phyloP scores from a whole-genome alignment of 2,329 filamentous ascomycete species.

The Fusarium sp. region DNA sequence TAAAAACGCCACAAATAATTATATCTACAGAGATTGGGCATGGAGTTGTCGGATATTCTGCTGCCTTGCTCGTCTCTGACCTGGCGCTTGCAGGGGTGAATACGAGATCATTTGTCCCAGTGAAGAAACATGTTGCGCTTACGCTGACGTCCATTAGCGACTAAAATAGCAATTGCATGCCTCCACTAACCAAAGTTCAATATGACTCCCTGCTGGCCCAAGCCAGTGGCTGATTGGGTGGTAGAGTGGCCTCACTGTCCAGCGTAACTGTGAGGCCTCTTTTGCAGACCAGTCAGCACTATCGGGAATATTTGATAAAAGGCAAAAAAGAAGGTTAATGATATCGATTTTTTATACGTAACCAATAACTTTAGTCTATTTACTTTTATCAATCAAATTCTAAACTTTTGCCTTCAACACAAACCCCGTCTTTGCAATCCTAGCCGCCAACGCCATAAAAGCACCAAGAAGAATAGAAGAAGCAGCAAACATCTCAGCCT shows the following conservation, averaged over 20 bases:
- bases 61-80: background rate
- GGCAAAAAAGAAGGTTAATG: too few species aligned
- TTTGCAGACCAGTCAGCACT: background rate
- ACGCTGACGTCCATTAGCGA: background rate
- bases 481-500: constrained; percentile 43
- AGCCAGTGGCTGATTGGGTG: background rate
- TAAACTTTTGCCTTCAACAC: constrained; percentile 22
- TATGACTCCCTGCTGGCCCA: background rate
- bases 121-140: background rate
- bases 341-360: background rate
- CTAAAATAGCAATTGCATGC: background rate
- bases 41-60: background rate
- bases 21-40: background rate
- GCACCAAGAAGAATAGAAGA: constrained; percentile 39
- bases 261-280: background rate
- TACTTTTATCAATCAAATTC: background rate
- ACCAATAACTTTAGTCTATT: background rate
- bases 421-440: constrained; percentile 32
- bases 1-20: background rate
- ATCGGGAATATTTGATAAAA: background rate
- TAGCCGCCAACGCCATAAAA: constrained; percentile 32
- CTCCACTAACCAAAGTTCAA: background rate
- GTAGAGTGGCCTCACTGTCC: background rate
- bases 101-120: background rate
- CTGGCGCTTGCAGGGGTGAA: background rate